phyloP scores from a whole-genome alignment of 495 filamentous ascomycete genomes.

The Lepraria neglecta region DNA sequence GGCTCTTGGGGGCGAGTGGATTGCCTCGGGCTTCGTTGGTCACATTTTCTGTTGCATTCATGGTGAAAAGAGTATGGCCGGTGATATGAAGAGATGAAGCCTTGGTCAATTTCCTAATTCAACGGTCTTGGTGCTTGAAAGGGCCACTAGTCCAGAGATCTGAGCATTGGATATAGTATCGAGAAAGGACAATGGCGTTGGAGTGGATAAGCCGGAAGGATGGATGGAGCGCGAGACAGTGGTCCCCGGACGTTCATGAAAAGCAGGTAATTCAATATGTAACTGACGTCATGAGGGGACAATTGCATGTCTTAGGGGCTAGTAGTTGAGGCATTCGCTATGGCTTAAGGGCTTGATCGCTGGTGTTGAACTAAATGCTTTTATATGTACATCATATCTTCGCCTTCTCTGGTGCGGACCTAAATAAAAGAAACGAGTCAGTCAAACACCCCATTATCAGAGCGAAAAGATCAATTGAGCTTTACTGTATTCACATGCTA shows the following conservation, averaged over 20 bases:
- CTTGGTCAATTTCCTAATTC: too few relatives aligned
- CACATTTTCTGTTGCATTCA: slow-evolving; percentile 25
- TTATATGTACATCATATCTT: neutral
- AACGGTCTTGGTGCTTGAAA: too few relatives aligned
- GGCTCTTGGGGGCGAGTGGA: slow-evolving; percentile 49
- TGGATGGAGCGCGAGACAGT: neutral
- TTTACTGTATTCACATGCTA: slow-evolving; percentile 39
- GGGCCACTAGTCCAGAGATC: too few relatives aligned
- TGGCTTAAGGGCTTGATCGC: neutral
- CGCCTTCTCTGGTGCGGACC: slow-evolving; percentile 4
- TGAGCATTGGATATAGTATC: too few relatives aligned
- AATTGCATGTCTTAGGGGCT: neutral
- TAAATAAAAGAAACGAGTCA: neutral
- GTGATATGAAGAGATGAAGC: neutral
- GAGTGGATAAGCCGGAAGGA: neutral
- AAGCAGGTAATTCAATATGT: neutral
- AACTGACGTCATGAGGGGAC: slow-evolving; percentile 24
- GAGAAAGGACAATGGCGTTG: neutral
- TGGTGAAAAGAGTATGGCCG: neutral
- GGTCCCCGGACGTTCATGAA: neutral
- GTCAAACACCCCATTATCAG: neutral
- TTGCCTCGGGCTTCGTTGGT: slow-evolving; percentile 43
- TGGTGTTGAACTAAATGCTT: neutral
- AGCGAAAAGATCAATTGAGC: neutral
- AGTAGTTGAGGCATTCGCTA: neutral